These are phyloP conservation scores for Fusarium concolor DNA, from an alignment of 2,329 filamentous ascomycete genomes.

Conservation along the genomic window DNA sequence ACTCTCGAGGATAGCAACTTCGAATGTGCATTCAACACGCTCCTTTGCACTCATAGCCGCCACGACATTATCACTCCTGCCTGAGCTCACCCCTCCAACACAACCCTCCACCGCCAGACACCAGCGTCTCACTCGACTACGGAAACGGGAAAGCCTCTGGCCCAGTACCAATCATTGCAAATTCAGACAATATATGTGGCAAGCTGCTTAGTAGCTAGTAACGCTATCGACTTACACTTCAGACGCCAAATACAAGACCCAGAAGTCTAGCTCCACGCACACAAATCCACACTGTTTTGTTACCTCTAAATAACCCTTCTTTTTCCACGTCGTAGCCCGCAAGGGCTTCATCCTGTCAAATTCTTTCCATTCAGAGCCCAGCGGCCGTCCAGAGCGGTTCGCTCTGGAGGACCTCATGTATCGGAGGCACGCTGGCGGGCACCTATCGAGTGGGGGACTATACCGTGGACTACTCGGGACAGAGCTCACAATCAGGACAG, in stretches of 20 bases:
- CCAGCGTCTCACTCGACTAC: slow-evolving; percentile 44
- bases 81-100: slow-evolving; percentile 39
- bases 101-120: slow-evolving; percentile 41
- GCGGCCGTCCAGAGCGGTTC: slow-evolving; percentile 79
- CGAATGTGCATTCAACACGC: slow-evolving; percentile 37
- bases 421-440: slow-evolving; percentile 77
- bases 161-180: slow-evolving; percentile 43
- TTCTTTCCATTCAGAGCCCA: slow-evolving; percentile 71
- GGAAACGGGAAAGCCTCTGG: slow-evolving; percentile 46
- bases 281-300: slow-evolving; percentile 45
- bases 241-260: slow-evolving; percentile 37
- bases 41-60: slow-evolving; percentile 42
- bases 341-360: slow-evolving; percentile 65
- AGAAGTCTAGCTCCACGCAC: slow-evolving; percentile 39
- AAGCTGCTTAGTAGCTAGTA: slow-evolving; percentile 42
- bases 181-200: slow-evolving; percentile 44
- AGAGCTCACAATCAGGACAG: slow-evolving; percentile 73
- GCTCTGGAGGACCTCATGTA: slow-evolving; percentile 83
- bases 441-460: slow-evolving; percentile 79
- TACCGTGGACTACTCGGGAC: slow-evolving; percentile 79
- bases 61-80: slow-evolving; percentile 38
- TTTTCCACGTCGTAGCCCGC: slow-evolving; percentile 60
- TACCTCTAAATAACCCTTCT: slow-evolving; percentile 39
- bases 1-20: slow-evolving; percentile 28
- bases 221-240: slow-evolving; percentile 45